These are phyloP conservation scores for Cynanchum wilfordii DNA, from an alignment of 257 asterid genomes.

Conservation along the genomic window DNA sequence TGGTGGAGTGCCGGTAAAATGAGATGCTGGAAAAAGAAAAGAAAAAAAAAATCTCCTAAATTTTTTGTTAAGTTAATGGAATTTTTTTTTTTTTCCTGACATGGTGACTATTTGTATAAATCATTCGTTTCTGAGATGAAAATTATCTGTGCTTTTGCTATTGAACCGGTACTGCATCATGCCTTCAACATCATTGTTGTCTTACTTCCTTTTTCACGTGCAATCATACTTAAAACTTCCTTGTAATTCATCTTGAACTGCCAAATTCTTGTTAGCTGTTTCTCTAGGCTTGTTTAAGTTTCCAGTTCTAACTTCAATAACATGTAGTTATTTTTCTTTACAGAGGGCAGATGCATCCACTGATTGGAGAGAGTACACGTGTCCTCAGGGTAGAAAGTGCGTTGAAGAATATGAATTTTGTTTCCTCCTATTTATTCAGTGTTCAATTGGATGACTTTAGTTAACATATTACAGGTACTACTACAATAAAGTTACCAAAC, in stretches of 20 bases:
- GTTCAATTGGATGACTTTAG: not conserved
- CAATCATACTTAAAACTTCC: not conserved
- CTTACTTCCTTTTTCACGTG: not conserved
- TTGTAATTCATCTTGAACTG: not conserved
- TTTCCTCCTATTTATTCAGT: not conserved
- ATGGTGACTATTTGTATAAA: not conserved
- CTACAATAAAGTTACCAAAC: constrained; percentile 59
- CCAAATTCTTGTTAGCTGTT: not conserved
- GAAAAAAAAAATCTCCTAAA: too few species aligned
- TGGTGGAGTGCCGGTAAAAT: not conserved
- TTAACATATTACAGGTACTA: constrained; percentile 48
- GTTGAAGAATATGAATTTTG: constrained; percentile 15
- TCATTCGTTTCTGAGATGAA: too few species aligned
- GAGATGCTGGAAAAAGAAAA: not conserved
- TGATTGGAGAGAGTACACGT: constrained; percentile 79
- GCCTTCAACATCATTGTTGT: not conserved
- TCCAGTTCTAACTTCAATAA: constrained; percentile 10
- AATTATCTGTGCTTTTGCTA: too few species aligned
- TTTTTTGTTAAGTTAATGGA: too few species aligned
- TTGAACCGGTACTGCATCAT: not conserved
- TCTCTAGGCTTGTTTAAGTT: constrained; percentile 8
- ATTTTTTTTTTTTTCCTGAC: not conserved
- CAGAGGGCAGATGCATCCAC: constrained; percentile 98
- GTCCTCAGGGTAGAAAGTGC: constrained; percentile 77
- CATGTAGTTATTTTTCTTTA: constrained; percentile 14